Percentiles rank a stretch among this genome's conserved stretches.
Evolutionary conservation across 2,329 filamentous ascomycete genomes (phyloP).

Genomic region (Ophiostoma sp.): DNA sequence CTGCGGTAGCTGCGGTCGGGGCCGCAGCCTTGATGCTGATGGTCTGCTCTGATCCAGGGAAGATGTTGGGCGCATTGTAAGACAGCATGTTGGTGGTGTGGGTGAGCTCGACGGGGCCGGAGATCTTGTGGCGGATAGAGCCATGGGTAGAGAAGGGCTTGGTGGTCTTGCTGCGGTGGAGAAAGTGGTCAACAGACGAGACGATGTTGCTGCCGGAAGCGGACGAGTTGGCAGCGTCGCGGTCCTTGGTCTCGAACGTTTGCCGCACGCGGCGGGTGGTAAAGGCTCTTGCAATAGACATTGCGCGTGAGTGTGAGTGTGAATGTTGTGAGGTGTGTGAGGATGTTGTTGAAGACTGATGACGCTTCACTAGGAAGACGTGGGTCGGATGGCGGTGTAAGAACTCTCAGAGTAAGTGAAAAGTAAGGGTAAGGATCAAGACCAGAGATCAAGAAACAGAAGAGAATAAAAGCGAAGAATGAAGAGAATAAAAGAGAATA

Average conservation of each 20-base stretch:
- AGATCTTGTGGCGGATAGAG: conserved; percentile 68
- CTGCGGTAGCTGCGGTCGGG: neutral
- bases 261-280: conserved; percentile 62
- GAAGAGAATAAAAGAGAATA: neutral
- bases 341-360: conserved; percentile 4
- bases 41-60: conserved; percentile 26
- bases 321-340: neutral
- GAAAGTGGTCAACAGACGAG: conserved; percentile 32
- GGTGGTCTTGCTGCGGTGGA: conserved; percentile 47
- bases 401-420: neutral
- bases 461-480: conserved; percentile 1
- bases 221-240: conserved; percentile 20
- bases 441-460: neutral
- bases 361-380: conserved; percentile 12
- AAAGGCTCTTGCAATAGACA: conserved; percentile 61
- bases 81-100: conserved; percentile 96
- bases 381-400: neutral
- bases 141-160: conserved; percentile 39
- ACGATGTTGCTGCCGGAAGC: neutral
- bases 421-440: neutral
- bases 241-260: conserved; percentile 43
- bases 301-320: conserved; percentile 20
- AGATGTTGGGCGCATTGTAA: conserved; percentile 85
- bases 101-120: conserved; percentile 75
- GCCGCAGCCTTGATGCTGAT: neutral